Evolutionary conservation across 2,329 filamentous ascomycete species (phyloP).

Genomic region (Colletotrichum karsti): DNA sequence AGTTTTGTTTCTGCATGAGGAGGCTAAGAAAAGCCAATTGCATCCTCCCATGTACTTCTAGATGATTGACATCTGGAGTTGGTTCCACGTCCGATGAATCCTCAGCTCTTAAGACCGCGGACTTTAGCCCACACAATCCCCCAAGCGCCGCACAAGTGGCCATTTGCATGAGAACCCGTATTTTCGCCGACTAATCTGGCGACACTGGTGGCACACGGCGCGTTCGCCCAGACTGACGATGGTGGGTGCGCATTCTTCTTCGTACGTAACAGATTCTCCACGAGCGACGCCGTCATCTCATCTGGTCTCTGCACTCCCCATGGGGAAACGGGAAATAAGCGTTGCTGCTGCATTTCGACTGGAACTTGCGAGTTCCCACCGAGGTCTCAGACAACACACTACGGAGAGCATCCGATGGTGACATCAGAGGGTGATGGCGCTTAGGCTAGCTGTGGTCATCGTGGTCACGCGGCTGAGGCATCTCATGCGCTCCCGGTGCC

Average conservation of each 20-base stretch:
- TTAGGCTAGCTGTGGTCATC: background rate
- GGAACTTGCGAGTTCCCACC: background rate
- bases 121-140: background rate
- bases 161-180: background rate
- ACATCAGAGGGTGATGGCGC: background rate
- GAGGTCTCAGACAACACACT: background rate
- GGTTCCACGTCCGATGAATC: background rate
- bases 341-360: background rate
- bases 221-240: background rate
- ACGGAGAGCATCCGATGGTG: background rate
- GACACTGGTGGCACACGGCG: background rate
- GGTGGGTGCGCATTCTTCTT: background rate
- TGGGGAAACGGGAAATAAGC: conserved; percentile 7
- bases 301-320: conserved; percentile 5
- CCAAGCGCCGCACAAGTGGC: background rate
- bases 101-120: background rate
- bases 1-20: background rate
- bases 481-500: background rate
- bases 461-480: background rate
- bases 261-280: conserved; percentile 13
- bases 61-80: too few relatives aligned
- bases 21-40: background rate
- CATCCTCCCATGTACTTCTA: background rate
- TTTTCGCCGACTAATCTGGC: conserved; percentile 10
- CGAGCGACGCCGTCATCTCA: conserved; percentile 1